phyloP scores from a whole-genome alignment of 768 basidiomycete species.

The Tremella yokohamensis region DNA sequence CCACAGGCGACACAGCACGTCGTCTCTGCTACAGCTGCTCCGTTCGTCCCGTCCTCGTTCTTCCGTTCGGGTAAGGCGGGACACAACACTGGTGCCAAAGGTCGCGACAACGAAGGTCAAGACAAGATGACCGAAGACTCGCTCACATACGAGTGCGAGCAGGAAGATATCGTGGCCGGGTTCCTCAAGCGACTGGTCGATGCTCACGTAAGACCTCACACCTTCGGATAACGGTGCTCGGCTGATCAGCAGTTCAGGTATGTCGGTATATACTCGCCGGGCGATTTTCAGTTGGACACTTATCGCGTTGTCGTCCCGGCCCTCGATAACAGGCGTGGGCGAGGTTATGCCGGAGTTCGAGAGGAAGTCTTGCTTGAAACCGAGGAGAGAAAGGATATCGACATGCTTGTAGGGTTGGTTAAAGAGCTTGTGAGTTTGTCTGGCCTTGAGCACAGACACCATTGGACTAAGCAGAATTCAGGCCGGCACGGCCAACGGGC shows the following conservation, averaged over 20 bases:
- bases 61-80: too few species aligned
- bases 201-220: too few species aligned
- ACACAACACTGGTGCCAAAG: too few species aligned
- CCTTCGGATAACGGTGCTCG: too few species aligned
- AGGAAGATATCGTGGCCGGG: too few species aligned
- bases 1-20: too few species aligned
- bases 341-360: slow-evolving; percentile 7
- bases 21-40: too few species aligned
- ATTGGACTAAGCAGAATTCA: not conserved
- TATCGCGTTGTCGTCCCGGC: slow-evolving; percentile 12
- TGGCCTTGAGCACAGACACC: not conserved
- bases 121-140: too few species aligned
- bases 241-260: slow-evolving; percentile 6
- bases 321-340: not conserved
- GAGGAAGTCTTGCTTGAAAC: slow-evolving; percentile 14
- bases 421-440: slow-evolving; percentile 10
- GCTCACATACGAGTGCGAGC: too few species aligned
- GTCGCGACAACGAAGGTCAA: too few species aligned
- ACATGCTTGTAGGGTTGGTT: slow-evolving; percentile 1
- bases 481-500: slow-evolving; percentile 1
- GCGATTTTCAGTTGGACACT: slow-evolving; percentile 8
- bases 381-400: not conserved
- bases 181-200: too few species aligned
- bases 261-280: slow-evolving; percentile 9
- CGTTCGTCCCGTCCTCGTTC: too few species aligned